These are phyloP conservation scores for Alternaria novae-zelandiae DNA, from an alignment of 2,329 filamentous ascomycete species.

Conservation along the genomic window DNA sequence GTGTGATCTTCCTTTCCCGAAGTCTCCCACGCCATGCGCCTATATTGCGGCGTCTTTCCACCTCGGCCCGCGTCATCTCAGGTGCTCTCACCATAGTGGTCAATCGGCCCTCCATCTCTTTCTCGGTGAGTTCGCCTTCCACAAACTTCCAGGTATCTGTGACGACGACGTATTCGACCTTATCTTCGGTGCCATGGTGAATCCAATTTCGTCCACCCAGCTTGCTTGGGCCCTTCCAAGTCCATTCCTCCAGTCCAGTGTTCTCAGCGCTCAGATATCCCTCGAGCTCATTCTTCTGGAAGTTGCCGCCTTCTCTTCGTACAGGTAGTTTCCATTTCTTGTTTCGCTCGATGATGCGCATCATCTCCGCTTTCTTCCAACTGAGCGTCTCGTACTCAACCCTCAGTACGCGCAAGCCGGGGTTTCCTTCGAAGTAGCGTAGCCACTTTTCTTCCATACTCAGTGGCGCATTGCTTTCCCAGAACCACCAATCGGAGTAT, in stretches of 20 bases:
- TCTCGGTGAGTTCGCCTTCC: neutral
- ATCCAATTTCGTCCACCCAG: constrained; percentile 7
- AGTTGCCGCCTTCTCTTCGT: neutral
- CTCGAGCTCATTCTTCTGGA: neutral
- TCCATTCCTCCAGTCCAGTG: constrained; percentile 15
- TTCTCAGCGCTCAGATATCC: constrained; percentile 15
- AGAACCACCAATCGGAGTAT: constrained; percentile 66
- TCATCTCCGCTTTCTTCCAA: constrained; percentile 19
- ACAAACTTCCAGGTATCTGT: constrained; percentile 16
- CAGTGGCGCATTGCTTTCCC: constrained; percentile 95
- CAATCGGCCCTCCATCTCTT: neutral
- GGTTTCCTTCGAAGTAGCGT: neutral
- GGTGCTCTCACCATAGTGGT: neutral
- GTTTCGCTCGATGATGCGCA: constrained; percentile 15
- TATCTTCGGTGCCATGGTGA: constrained; percentile 12
- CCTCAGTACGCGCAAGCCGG: constrained; percentile 6
- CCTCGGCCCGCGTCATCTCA: neutral
- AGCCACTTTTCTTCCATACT: constrained; percentile 9
- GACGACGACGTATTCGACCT: constrained; percentile 10
- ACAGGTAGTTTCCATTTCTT: constrained; percentile 14
- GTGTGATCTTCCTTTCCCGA: neutral
- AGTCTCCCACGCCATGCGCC: neutral
- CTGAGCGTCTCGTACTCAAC: constrained; percentile 20
- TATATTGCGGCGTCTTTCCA: neutral
- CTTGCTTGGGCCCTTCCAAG: constrained; percentile 16